Evolutionary conservation across 2,329 filamentous ascomycete genomes (phyloP), one percentile per base, ranked within the genome.

Genomic region (Xylaria sp.): DNA sequence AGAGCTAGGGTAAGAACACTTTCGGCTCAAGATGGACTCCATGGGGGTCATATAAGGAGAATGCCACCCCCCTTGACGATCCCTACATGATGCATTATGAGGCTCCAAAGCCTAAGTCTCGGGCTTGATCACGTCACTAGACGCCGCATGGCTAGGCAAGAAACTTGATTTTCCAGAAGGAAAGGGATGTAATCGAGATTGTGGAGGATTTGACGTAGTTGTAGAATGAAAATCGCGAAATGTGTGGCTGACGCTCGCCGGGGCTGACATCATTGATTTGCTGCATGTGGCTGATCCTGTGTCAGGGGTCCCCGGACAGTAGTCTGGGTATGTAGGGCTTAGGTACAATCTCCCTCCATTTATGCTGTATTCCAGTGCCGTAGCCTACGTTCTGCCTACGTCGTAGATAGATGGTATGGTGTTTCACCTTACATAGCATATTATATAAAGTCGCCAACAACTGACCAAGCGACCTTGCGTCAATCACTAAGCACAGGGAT

Each of bases 151-250:
- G 53, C 24, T 34, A 11, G 55, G 14, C 48, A 42, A 45, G 61
- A 71, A 67, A 71, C 67, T 57, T 69, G 64, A 67, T 65, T 71
- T 60, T 60, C 21, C 7, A 34, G 24, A 32, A 30, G 19, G 34
- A 32, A 21, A 45, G 48, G 45, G 36, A 48, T n/a, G 32, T 57
- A 24, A 70, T 71, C 69, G 65, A 66, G 59, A 69, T 67, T 45
- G 66, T 65, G 60, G 62, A 63, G 57, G 58, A 32, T 39, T 67
- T 69, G 69, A 69, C 64, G 67, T 69, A 51, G 65, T 36, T 34
- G 32, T 36, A 63, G 12, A 63, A 32, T 53, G 57, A 63, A 42
- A 60, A 39, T 3, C 50, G n/a, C 27, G 51, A 62, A 9, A 42
- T 48, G 53, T 57, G 32, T 63, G 27, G 45, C 24, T 36, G 56